A percentile compares a stretch with the other conserved stretches of the same genome.
These are phyloP conservation scores for Leccinum ochraceum DNA, from an alignment of 768 basidiomycete species.

Conservation along the genomic window DNA sequence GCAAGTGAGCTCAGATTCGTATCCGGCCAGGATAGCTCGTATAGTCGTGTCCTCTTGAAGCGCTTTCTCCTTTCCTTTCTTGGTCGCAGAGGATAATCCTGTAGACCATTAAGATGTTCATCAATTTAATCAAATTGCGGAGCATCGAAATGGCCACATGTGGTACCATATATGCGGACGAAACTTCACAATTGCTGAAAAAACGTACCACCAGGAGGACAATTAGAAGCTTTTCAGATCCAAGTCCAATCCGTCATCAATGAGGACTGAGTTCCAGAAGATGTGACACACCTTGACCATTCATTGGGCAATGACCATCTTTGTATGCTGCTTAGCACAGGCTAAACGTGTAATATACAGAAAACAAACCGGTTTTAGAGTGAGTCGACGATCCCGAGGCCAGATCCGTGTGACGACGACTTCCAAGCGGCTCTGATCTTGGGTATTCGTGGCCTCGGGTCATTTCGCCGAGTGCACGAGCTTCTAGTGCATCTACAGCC, in stretches of 20 bases:
- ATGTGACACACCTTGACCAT: conserved; percentile 13
- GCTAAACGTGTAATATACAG: background rate
- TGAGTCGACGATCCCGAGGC: background rate
- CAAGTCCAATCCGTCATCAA: background rate
- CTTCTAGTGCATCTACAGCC: conserved; percentile 50
- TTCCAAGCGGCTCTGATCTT: background rate
- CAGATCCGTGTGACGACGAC: background rate
- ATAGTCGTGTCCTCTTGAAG: conserved; percentile 25
- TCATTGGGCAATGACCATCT: conserved; percentile 6
- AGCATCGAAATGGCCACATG: conserved; percentile 4
- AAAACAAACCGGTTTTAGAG: conserved; percentile 8
- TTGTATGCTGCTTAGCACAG: conserved; percentile 3
- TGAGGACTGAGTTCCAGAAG: background rate
- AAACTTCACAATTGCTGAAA: background rate
- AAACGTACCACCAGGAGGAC: conserved; percentile 22
- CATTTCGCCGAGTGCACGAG: conserved; percentile 23
- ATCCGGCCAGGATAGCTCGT: conserved; percentile 41
- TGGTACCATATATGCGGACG: conserved; percentile 1
- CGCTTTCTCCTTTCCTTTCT: conserved; percentile 49
- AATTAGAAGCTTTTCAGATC: background rate
- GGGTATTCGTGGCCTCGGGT: conserved; percentile 10
- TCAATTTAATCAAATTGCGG: background rate
- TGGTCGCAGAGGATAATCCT: conserved; percentile 19
- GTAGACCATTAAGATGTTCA: conserved; percentile 6
- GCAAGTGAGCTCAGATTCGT: conserved; percentile 68